These are phyloP conservation scores for Botrytis pseudocinerea DNA, from an alignment of 2,329 filamentous ascomycete genomes.

Conservation along the genomic window DNA sequence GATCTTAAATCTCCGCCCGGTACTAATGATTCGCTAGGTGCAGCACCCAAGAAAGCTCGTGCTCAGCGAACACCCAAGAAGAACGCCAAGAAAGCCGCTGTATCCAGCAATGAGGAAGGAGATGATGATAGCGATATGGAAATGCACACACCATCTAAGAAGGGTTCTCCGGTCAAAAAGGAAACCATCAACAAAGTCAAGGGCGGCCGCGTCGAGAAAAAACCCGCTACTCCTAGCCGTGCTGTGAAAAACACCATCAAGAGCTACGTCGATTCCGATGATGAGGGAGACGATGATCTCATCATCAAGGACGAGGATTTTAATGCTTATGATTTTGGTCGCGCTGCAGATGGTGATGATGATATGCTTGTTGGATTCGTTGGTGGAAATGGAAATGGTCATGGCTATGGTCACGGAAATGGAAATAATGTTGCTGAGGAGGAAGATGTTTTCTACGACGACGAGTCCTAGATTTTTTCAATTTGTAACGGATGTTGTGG, in stretches of 20 bases:
- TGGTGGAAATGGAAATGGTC: background rate
- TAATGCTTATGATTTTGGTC: background rate
- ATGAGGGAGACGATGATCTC: slow-evolving; percentile 22
- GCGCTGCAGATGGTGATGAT: background rate
- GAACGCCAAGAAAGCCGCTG: background rate
- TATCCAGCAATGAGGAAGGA: slow-evolving; percentile 19
- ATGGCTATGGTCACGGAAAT: background rate
- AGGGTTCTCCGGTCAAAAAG: slow-evolving; percentile 28
- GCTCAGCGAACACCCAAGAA: slow-evolving; percentile 4
- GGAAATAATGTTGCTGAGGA: background rate
- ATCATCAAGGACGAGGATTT: slow-evolving; percentile 15
- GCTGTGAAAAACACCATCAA: background rate
- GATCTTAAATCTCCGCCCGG: slow-evolving; percentile 25
- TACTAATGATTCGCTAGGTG: slow-evolving; percentile 25
- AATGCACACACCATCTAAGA: slow-evolving; percentile 26
- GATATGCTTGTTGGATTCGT: slow-evolving; percentile 4
- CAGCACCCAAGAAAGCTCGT: slow-evolving; percentile 18
- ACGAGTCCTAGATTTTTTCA: background rate
- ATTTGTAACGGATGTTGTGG: too few species aligned
- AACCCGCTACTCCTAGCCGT: background rate
- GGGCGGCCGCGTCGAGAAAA: slow-evolving; percentile 31
- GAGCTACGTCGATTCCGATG: slow-evolving; percentile 21
- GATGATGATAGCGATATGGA: slow-evolving; percentile 24
- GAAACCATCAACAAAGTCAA: slow-evolving; percentile 31
- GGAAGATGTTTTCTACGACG: background rate